A percentile compares a stretch with the other conserved stretches of the same genome.
Evolutionary conservation across 2,329 filamentous ascomycete species (phyloP).

Genomic region (Moelleriella libera): DNA sequence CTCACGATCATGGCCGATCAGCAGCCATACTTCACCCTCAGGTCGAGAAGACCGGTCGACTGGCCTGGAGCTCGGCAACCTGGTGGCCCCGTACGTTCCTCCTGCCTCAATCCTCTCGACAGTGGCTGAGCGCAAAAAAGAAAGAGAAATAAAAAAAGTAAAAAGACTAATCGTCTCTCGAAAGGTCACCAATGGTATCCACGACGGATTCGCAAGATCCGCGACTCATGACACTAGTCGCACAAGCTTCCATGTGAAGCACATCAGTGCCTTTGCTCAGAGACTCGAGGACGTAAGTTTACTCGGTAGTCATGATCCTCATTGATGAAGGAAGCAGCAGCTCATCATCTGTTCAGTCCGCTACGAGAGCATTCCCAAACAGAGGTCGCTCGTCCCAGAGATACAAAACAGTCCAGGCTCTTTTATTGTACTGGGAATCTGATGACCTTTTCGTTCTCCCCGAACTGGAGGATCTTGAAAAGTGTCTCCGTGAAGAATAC

Average conservation of each 20-base stretch:
- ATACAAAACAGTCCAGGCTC: constrained; percentile 39
- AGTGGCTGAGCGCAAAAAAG: too few relatives aligned
- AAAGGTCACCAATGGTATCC: constrained; percentile 3
- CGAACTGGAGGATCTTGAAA: constrained; percentile 41
- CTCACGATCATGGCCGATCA: constrained; percentile 9
- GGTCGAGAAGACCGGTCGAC: constrained; percentile 31
- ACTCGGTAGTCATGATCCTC: neutral
- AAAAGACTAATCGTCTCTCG: neutral
- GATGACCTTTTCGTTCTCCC: constrained; percentile 45
- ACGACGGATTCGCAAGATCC: constrained; percentile 16
- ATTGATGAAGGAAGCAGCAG: neutral
- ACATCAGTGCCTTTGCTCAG: constrained; percentile 38
- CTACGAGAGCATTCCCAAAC: constrained; percentile 41
- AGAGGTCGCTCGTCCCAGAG: constrained; percentile 34
- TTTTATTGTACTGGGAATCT: constrained; percentile 42
- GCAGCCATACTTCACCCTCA: constrained; percentile 38
- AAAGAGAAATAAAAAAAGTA: neutral
- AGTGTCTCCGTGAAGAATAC: constrained; percentile 39
- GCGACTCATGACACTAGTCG: constrained; percentile 44
- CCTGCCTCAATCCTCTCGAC: neutral
- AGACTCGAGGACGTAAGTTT: constrained; percentile 37
- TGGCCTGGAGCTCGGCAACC: constrained; percentile 30
- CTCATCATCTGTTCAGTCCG: constrained; percentile 26
- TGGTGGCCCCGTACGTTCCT: constrained; percentile 31
- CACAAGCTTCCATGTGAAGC: constrained; percentile 43